Conservation (phyloP, 805 yeast genomes). For the Cyberlindnera mycetangii region DNA sequence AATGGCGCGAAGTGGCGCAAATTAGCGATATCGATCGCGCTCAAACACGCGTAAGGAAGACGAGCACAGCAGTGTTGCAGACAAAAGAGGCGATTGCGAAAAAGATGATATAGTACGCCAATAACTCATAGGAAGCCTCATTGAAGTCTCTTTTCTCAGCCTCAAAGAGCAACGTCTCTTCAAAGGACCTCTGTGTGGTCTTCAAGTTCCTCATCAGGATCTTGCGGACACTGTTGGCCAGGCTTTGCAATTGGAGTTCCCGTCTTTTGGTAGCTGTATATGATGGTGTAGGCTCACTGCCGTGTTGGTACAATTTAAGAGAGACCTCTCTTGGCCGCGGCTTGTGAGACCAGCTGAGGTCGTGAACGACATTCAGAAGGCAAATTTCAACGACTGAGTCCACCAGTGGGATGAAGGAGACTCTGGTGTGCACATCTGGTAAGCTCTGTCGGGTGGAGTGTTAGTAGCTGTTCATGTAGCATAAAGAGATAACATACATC, state of each 20-base stretch:
- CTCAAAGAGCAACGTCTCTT: neutral
- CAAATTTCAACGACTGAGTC: conserved; percentile 26
- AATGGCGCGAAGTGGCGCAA: conserved; percentile 5
- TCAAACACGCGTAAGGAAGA: conserved; percentile 9
- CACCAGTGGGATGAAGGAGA: conserved; percentile 16
- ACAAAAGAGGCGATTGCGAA: conserved; percentile 15
- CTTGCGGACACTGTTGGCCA: neutral
- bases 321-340: conserved; percentile 16
- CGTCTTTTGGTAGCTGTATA: neutral
- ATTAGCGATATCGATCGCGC: neutral
- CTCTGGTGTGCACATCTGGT: conserved; percentile 5
- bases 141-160: conserved; percentile 16
- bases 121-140: conserved; percentile 16
- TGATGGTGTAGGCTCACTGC: neutral
- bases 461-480: neutral
- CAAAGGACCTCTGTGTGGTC: neutral
- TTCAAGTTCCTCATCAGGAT: neutral
- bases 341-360: conserved; percentile 34
- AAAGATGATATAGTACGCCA: conserved; percentile 10
- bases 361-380: conserved; percentile 29
- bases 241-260: neutral
- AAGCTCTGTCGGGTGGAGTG: conserved; percentile 11
- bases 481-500: conserved; percentile 11
- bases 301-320: conserved; percentile 5
- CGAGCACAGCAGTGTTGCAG: conserved; percentile 12